Evolutionary conservation across 2,329 filamentous ascomycete genomes (phyloP), one percentile per base, ranked within the genome.

Genomic region (Aspergillus sp.): DNA sequence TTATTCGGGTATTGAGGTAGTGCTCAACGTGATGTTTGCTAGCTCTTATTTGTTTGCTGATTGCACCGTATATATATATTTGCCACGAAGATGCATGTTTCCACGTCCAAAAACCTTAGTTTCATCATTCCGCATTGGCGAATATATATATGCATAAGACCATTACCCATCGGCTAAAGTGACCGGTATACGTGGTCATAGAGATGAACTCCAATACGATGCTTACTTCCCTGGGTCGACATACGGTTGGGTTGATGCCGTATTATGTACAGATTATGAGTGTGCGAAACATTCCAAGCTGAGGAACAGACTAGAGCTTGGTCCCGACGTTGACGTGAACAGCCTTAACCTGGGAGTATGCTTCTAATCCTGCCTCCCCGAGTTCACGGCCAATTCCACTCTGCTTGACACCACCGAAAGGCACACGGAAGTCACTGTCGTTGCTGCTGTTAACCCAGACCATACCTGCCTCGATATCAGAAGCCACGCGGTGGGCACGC

Each of bases 371-470:
- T 49, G 83, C 83, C 71, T 86, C 83, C 15, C 84, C 84, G 11
- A 86, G 73, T 71, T 87, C 85, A 51, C 84, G 73, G 20, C 85
- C 85, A 67, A 86, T 86, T 3, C 85, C 85, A 64, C 79, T 82
- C 74, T 86, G 82, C 77, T 87, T 87, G 37, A 86, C 82, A 41
- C 84, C 84, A 24, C 84, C 84, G 64, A 87, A 87, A 0, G 84
- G 84, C 46, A 86, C 77, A 8, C 76, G 72, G 67, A 76, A 74
- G 58, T 77, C 72, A 47, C 71, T 71, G 63, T 78, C 75, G 56
- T 79, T 82, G 72, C 80, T 82, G 64, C 79, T 83, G 65, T 90
- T 90, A 68, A 90, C 83, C 77, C 86, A 88, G 3, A 90, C 86
- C 82, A 88, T 89, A 30, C 88, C 88, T 12, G 84, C 82, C 70